Conservation (phyloP, 257 asterid genomes). For the Solanum medicagineum region DNA sequence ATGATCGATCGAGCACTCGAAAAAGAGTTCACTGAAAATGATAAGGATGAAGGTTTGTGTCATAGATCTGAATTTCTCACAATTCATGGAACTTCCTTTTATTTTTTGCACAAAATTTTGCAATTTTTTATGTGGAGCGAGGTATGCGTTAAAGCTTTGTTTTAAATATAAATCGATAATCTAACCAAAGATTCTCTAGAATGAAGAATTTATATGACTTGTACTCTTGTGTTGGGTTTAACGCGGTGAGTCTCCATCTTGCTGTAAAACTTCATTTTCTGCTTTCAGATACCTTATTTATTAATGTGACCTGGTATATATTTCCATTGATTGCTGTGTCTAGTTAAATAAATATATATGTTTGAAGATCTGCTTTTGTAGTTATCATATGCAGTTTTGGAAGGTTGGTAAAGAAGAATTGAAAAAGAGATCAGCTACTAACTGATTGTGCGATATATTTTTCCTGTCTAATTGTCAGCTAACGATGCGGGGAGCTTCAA, state of each 20-base stretch:
- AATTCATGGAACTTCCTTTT: background rate
- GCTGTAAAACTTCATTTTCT: background rate
- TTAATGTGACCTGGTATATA: background rate
- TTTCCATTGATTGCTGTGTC: background rate
- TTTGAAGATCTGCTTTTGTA: background rate
- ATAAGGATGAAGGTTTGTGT: constrained; percentile 63
- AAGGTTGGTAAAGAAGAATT: background rate
- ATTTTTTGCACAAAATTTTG: background rate
- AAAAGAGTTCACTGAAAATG: constrained; percentile 88
- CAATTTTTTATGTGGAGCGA: background rate
- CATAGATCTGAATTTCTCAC: constrained; percentile 24
- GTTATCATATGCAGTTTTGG: background rate
- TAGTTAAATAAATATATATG: background rate
- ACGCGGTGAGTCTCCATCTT: background rate
- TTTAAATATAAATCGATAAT: background rate
- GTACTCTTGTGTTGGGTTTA: background rate
- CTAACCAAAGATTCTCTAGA: background rate
- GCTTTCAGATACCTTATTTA: background rate
- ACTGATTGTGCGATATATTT: background rate
- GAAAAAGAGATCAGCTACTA: background rate
- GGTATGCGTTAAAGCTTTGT: background rate
- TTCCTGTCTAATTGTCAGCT: constrained; percentile 42
- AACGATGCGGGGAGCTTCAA: constrained; percentile 95
- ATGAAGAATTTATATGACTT: background rate
- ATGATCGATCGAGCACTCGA: constrained; percentile 94